A percentile compares a stretch with the other conserved stretches of the same genome.
Conservation (phyloP, 345 rosid species). For the Lagerstroemia speciosa region DNA sequence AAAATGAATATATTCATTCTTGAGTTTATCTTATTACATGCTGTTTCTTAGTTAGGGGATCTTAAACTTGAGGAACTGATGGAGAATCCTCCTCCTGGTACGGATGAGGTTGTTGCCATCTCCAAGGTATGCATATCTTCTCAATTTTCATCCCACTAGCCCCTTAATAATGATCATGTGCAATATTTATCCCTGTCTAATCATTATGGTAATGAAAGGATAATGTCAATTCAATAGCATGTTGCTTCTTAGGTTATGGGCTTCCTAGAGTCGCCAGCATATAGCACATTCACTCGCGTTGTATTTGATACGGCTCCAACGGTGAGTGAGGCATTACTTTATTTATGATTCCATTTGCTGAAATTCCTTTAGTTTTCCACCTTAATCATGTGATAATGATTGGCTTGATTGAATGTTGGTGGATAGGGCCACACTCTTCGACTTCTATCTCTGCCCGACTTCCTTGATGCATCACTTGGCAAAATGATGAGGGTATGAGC, state of each 20-base stretch:
- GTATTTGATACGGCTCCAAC: constrained; percentile 79
- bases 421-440: constrained; percentile 75
- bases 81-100: constrained; percentile 67
- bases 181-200: background rate
- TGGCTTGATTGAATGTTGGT: constrained; percentile 5
- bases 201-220: background rate
- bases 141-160: background rate
- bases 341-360: background rate
- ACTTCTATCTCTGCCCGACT: constrained; percentile 80
- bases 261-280: constrained; percentile 54
- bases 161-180: background rate
- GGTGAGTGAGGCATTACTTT: constrained; percentile 30
- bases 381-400: background rate
- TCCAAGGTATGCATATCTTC: constrained; percentile 46
- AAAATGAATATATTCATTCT: background rate
- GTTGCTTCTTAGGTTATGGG: constrained; percentile 53
- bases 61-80: constrained; percentile 63
- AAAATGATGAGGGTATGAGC: constrained; percentile 63
- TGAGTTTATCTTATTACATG: background rate
- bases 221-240: background rate
- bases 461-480: constrained; percentile 62
- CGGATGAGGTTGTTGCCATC: constrained; percentile 65
- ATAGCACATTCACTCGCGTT: constrained; percentile 53
- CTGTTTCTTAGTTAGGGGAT: constrained; percentile 44
- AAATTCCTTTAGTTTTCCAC: constrained; percentile 1